Evolutionary conservation across 495 filamentous ascomycete genomes (phyloP).

Genomic region (Penicillium coffeae): DNA sequence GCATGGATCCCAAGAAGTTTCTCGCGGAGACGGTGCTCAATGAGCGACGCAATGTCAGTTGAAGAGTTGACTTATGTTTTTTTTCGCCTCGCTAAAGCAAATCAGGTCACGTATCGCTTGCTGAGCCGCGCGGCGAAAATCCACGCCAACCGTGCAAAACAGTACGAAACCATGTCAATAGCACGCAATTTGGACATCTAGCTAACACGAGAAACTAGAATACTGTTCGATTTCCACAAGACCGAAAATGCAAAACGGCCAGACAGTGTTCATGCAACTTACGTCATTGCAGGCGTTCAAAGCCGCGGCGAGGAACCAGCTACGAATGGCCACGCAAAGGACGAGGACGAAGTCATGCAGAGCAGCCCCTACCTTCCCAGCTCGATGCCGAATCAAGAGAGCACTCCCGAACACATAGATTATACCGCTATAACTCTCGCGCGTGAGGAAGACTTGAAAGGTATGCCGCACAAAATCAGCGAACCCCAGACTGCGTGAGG

Average conservation of each 20-base stretch:
- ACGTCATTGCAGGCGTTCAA: conserved; percentile 69
- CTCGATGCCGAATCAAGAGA: conserved; percentile 53
- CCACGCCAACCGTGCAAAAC: conserved; percentile 78
- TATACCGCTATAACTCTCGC: conserved; percentile 64
- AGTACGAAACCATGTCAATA: too few relatives aligned
- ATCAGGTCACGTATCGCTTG: conserved; percentile 78
- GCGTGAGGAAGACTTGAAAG: conserved; percentile 74
- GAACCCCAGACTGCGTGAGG: too few relatives aligned
- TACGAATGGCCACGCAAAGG: conserved; percentile 36
- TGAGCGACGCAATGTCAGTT: conserved; percentile 67
- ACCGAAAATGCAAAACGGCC: conserved; percentile 75
- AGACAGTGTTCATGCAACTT: conserved; percentile 76
- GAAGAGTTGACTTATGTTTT: not conserved
- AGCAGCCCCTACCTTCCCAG: conserved; percentile 62
- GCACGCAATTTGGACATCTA: too few relatives aligned
- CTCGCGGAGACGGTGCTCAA: conserved; percentile 72
- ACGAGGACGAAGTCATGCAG: conserved; percentile 71
- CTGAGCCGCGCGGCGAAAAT: conserved; percentile 76
- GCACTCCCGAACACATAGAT: conserved; percentile 25
- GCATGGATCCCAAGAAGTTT: conserved; percentile 60
- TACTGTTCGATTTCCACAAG: conserved; percentile 85
- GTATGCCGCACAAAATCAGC: conserved; percentile 48
- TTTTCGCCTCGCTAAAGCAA: not conserved
- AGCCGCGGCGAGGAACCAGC: conserved; percentile 27
- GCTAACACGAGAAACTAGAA: too few relatives aligned